Evolutionary conservation across 176 grass and related monocot species (phyloP), one percentile per base, ranked within the genome.

Genomic region (Raddia distichophylla): DNA sequence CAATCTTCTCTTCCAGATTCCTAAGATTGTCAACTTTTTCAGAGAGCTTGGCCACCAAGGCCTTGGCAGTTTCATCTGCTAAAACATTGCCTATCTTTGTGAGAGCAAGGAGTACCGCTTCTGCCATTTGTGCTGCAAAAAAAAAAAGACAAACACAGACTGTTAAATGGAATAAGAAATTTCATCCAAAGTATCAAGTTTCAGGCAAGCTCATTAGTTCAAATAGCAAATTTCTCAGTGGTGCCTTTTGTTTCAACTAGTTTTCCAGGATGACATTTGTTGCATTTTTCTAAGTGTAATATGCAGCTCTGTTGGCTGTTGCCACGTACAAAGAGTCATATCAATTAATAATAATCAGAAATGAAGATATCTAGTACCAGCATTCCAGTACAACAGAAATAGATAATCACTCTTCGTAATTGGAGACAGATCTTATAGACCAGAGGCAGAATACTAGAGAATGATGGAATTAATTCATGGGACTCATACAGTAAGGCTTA

Each of bases 51-150:
- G 13, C 46, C 3, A 85, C 0, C 7, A 79, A 15, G 6, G 17
- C 3, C 42, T 50, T 71, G 55, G 67, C 16, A 14, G 16, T 11
- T 81, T 81, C 70, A 60, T 59, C 32, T 51, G 62, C 44, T 67
- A 80, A 67, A 60, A 67, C 78, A 0, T 1, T 10, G 40, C 61
- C 69, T 60, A 69, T 81, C 85, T 75, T 86, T 15, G 4, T 14
- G 2, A 75, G 3, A 40, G 78, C 85, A 68, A 81, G 53, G 1
- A 61, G 32, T 17, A 81, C 78, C 0, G 78, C 78, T 46, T 81
- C 71, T 1, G 53, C 46, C 85, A 86, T 86, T 51, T 60, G 6
- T 75, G 61, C 70, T 68, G 70, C 27, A 27, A 27, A 27, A 27
- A 27, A 27, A 60, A 47, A 10, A n/a, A 67, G 27, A 18, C 47